Percentiles rank a stretch among this genome's conserved stretches.
Evolutionary conservation across 345 rosid genomes (phyloP).

Genomic region (Capsella bursapastoris): DNA sequence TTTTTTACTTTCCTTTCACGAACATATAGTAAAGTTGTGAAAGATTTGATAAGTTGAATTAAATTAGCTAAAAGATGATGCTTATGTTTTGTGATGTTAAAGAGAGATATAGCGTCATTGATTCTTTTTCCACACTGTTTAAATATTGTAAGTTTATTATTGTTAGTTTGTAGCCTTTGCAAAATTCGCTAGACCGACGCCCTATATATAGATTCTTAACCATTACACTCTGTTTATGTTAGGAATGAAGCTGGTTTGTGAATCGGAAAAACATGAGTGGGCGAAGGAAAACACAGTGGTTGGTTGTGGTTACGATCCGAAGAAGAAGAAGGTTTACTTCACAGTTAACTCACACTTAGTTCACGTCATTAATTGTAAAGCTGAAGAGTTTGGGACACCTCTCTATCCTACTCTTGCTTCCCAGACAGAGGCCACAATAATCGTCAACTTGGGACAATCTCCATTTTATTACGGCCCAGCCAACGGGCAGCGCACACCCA

Average conservation of each 20-base stretch:
- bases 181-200: neutral
- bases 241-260: slow-evolving; percentile 68
- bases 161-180: neutral
- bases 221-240: slow-evolving; percentile 8
- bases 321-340: slow-evolving; percentile 48
- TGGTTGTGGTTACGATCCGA: slow-evolving; percentile 52
- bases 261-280: slow-evolving; percentile 46
- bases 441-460: slow-evolving; percentile 47
- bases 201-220: neutral
- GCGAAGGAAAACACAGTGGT: slow-evolving; percentile 37
- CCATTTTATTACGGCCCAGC: slow-evolving; percentile 45
- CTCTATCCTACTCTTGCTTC: slow-evolving; percentile 48
- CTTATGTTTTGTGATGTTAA: neutral
- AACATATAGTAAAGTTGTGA: neutral
- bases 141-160: neutral
- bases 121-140: neutral
- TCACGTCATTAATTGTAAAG: slow-evolving; percentile 46
- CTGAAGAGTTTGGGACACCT: slow-evolving; percentile 47
- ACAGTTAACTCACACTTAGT: slow-evolving; percentile 46
- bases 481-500: slow-evolving; percentile 40
- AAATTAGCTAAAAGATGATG: neutral
- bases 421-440: slow-evolving; percentile 29
- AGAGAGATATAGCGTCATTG: neutral
- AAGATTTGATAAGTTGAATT: neutral
- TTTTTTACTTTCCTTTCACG: neutral